Conservation (phyloP, 345 rosid species). For the Lepidium aucheri region DNA sequence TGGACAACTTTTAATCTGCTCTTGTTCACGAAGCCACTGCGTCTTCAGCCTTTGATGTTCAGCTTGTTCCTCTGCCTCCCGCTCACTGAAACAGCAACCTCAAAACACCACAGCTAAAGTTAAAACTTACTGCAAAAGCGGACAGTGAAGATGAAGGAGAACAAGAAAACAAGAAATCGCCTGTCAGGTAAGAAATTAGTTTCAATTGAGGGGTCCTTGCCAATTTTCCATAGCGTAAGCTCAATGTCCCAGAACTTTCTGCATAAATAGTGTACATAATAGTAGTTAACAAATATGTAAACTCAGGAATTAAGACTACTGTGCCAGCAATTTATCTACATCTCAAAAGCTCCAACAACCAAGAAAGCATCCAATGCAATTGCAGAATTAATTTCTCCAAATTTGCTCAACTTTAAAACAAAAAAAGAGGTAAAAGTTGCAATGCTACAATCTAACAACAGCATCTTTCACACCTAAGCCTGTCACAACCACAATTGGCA, state of each 20-base stretch:
- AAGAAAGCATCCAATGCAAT: neutral
- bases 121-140: constrained; percentile 1
- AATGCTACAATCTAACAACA: neutral
- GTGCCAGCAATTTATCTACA: neutral
- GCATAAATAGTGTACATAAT: neutral
- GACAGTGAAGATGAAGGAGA: neutral
- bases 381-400: neutral
- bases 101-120: constrained; percentile 53
- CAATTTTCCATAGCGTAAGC: constrained; percentile 49
- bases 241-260: constrained; percentile 37
- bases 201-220: constrained; percentile 96
- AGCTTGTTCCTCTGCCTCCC: constrained; percentile 99
- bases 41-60: constrained; percentile 92
- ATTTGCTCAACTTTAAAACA: neutral
- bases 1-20: constrained; percentile 71
- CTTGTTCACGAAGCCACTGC: constrained; percentile 85
- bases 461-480: neutral
- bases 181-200: constrained; percentile 98
- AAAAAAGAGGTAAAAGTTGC: neutral
- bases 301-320: neutral
- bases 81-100: constrained; percentile 93
- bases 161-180: constrained; percentile 33
- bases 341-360: constrained; percentile 3
- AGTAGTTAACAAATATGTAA: neutral
- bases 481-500: neutral